Percentiles rank a stretch among this genome's conserved stretches.
These are phyloP conservation scores for Talaromyces sp. DNA, from an alignment of 2,329 filamentous ascomycete species.

Conservation along the genomic window DNA sequence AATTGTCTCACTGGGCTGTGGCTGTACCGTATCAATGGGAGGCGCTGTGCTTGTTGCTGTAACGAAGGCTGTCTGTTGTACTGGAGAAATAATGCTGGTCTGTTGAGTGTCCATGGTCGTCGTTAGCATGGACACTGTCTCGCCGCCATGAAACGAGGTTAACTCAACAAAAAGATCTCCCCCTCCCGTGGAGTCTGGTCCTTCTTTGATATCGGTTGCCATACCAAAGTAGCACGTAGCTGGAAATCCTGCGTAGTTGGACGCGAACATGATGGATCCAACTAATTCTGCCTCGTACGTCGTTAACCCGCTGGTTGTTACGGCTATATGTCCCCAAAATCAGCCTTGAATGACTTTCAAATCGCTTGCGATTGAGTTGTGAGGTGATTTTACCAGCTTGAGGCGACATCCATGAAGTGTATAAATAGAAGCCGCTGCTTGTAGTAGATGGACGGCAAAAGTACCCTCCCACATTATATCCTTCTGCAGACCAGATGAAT, in stretches of 20 bases:
- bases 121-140: neutral
- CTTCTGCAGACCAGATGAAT: neutral
- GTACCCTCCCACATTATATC: neutral
- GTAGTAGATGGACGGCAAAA: neutral
- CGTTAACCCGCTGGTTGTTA: neutral
- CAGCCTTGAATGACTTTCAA: neutral
- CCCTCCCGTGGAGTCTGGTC: neutral
- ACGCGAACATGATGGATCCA: neutral
- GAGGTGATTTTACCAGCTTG: neutral
- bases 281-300: neutral
- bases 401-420: neutral
- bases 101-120: neutral
- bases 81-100: neutral
- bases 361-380: neutral
- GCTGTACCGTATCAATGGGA: neutral
- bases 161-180: neutral
- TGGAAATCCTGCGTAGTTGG: neutral
- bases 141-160: neutral
- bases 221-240: neutral
- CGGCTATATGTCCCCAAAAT: neutral
- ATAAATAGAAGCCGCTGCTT: neutral
- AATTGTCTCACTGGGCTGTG: neutral
- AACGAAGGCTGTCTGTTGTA: neutral
- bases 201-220: neutral
- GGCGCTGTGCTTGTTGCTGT: neutral